phyloP scores from a whole-genome alignment of 225 moss, liverwort and hornwort species.

The Takakia lepidozioides region DNA sequence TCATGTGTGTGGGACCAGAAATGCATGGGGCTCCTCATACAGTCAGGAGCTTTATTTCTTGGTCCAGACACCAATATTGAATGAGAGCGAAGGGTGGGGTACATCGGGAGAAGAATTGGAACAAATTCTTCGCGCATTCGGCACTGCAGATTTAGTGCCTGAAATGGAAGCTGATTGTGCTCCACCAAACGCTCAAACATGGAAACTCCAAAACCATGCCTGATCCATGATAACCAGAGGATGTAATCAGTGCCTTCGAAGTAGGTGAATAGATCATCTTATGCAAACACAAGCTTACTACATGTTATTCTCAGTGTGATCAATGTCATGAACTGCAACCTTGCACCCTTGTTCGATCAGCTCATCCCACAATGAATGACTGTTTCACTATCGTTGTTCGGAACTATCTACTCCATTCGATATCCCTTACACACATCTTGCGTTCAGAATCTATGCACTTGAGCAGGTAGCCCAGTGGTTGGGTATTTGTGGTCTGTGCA shows the following conservation, averaged over 20 bases:
- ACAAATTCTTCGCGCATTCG: conserved; percentile 46
- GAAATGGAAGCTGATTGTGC: conserved; percentile 21
- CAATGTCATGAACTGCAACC: neutral
- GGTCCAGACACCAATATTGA: conserved; percentile 17
- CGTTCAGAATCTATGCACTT: too few species aligned
- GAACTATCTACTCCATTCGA: too few species aligned
- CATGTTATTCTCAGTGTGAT: too few species aligned
- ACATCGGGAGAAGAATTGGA: conserved; percentile 27
- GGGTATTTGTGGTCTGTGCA: too few species aligned
- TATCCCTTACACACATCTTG: too few species aligned
- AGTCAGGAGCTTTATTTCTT: conserved; percentile 19
- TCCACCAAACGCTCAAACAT: conserved; percentile 43
- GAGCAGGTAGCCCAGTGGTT: too few species aligned
- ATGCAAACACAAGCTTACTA: too few species aligned
- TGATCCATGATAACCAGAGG: neutral
- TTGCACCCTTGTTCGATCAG: too few species aligned
- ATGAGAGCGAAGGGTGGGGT: conserved; percentile 22
- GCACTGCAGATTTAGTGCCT: conserved; percentile 22
- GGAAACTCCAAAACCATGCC: conserved; percentile 41
- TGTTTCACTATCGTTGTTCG: too few species aligned
- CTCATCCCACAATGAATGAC: too few species aligned
- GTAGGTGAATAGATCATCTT: too few species aligned
- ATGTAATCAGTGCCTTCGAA: too few species aligned
- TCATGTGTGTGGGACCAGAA: conserved; percentile 27
- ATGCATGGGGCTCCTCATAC: conserved; percentile 16